phyloP scores from a whole-genome alignment of 768 basidiomycete species.

The Boletus vermiculosoides region DNA sequence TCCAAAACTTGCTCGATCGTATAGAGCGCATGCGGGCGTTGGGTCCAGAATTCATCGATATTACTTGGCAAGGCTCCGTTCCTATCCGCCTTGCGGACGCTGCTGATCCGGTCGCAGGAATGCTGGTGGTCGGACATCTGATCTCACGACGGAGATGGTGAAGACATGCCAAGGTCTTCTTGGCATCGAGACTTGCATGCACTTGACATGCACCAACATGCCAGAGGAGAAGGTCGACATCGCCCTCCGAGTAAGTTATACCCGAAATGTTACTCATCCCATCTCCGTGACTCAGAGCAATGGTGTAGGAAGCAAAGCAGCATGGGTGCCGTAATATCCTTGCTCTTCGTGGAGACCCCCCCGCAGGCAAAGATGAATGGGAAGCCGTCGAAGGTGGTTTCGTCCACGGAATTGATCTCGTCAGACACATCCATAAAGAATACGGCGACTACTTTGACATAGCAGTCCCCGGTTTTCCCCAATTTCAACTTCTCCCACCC shows the following conservation, averaged over 20 bases:
- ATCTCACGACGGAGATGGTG: slow-evolving; percentile 90
- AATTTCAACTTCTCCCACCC: slow-evolving; percentile 68
- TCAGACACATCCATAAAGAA: slow-evolving; percentile 76
- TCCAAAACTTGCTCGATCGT: slow-evolving; percentile 96
- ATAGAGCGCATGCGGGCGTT: slow-evolving; percentile 96
- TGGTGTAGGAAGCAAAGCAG: slow-evolving; percentile 75
- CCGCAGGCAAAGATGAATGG: slow-evolving; percentile 86
- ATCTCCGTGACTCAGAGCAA: slow-evolving; percentile 1
- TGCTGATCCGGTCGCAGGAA: slow-evolving; percentile 57
- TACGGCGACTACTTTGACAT: slow-evolving; percentile 96
- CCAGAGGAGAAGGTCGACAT: slow-evolving; percentile 93
- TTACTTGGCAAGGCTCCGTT: slow-evolving; percentile 70
- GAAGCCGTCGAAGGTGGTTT: slow-evolving; percentile 91
- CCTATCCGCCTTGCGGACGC: background rate
- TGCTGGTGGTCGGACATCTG: slow-evolving; percentile 93
- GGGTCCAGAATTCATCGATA: slow-evolving; percentile 97
- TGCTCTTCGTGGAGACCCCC: slow-evolving; percentile 91
- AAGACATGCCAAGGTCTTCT: slow-evolving; percentile 91
- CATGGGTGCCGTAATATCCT: slow-evolving; percentile 91
- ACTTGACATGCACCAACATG: slow-evolving; percentile 99
- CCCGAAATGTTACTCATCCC: slow-evolving; percentile 1
- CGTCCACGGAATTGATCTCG: slow-evolving; percentile 87
- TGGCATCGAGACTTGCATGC: slow-evolving; percentile 97
- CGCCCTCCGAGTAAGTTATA: slow-evolving; percentile 72
- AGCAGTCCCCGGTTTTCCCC: slow-evolving; percentile 91